Evolutionary conservation across 2,329 filamentous ascomycete species (phyloP).

Genomic region (Xylariales sp.): DNA sequence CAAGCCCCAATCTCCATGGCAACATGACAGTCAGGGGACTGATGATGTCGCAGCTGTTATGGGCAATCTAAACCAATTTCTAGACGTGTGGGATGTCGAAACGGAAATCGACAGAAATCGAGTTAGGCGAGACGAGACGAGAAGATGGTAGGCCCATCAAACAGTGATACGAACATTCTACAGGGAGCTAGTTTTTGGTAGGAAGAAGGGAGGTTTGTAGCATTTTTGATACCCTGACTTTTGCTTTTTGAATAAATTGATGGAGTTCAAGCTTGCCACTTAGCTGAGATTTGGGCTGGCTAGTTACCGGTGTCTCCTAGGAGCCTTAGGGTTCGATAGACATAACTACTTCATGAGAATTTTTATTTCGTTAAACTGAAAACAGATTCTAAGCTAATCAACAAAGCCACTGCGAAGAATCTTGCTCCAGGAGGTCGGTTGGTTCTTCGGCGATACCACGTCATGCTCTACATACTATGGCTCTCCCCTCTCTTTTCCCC

Average conservation of each 20-base stretch:
- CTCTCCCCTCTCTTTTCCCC: too few species aligned
- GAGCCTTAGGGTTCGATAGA: background rate
- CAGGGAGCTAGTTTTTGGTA: conserved; percentile 33
- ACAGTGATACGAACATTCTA: conserved; percentile 21
- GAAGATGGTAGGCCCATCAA: conserved; percentile 7
- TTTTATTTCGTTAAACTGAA: background rate
- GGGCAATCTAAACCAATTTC: conserved; percentile 59
- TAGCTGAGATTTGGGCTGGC: background rate
- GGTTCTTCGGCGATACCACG: background rate
- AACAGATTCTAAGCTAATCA: background rate
- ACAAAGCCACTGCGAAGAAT: background rate
- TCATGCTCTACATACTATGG: background rate
- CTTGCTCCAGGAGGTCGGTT: background rate
- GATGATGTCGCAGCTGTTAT: conserved; percentile 61
- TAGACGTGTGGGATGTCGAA: conserved; percentile 56
- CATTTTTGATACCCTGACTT: conserved; percentile 35
- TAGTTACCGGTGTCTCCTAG: background rate
- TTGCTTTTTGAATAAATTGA: conserved; percentile 3
- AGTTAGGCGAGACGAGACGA: conserved; percentile 18
- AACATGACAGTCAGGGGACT: conserved; percentile 49
- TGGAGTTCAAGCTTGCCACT: conserved; percentile 6
- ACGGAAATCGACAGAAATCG: conserved; percentile 49
- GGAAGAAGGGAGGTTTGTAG: conserved; percentile 8
- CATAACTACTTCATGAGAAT: background rate
- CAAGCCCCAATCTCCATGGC: conserved; percentile 48